Conservation (phyloP, 2,329 filamentous ascomycete genomes). For the Apiospora phragmitis region DNA sequence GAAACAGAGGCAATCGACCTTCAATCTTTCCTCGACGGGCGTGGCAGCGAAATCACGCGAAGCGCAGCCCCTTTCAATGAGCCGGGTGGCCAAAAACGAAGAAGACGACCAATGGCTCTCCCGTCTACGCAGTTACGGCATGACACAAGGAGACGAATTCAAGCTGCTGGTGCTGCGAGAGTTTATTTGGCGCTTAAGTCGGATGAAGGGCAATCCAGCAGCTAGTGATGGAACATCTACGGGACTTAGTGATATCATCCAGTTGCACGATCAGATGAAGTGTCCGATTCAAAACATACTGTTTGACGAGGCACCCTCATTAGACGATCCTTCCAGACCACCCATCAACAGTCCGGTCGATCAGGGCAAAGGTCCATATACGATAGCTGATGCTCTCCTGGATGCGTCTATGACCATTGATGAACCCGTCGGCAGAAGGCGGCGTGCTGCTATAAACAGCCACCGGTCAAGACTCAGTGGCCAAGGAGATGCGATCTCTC, state of each 20-base stretch:
- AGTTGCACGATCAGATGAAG: constrained; percentile 73
- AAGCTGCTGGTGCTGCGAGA: constrained; percentile 85
- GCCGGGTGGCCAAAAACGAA: constrained; percentile 72
- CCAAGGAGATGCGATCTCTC: constrained; percentile 33
- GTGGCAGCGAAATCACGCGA: constrained; percentile 58
- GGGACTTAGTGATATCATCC: constrained; percentile 70
- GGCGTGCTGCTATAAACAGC: constrained; percentile 51
- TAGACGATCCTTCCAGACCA: constrained; percentile 40
- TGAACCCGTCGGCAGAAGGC: constrained; percentile 58
- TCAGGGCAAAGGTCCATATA: constrained; percentile 57
- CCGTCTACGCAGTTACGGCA: constrained; percentile 79
- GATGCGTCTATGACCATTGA: constrained; percentile 91
- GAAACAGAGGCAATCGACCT: constrained; percentile 63
- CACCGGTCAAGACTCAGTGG: constrained; percentile 48
- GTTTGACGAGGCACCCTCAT: constrained; percentile 74
- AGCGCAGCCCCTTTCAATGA: constrained; percentile 56
- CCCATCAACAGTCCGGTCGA: constrained; percentile 35
- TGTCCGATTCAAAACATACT: constrained; percentile 81
- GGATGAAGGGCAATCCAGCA: constrained; percentile 59
- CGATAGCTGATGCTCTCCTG: constrained; percentile 85
- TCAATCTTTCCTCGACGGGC: constrained; percentile 63
- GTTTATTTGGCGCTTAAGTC: constrained; percentile 85
- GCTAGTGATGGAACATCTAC: constrained; percentile 41
- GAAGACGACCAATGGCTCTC: constrained; percentile 95
- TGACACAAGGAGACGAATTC: constrained; percentile 80